Evolutionary conservation across 768 basidiomycete species (phyloP).

Genomic region (Tulasnella sp.): DNA sequence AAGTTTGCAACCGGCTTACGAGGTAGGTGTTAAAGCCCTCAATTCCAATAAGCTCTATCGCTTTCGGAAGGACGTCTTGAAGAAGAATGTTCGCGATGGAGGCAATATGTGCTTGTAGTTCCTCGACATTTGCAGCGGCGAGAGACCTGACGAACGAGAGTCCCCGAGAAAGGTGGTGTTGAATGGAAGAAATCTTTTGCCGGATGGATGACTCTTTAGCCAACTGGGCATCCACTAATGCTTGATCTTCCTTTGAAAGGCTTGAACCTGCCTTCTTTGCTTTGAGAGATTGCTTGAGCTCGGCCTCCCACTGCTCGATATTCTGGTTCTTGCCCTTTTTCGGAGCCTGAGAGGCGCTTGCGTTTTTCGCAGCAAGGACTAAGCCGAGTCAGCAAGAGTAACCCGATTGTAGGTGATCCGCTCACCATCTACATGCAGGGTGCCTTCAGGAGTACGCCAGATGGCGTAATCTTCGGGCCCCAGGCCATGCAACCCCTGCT

Average conservation of each 20-base stretch:
- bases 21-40: conserved; percentile 73
- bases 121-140: conserved; percentile 48
- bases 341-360: conserved; percentile 40
- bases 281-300: conserved; percentile 80
- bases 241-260: conserved; percentile 81
- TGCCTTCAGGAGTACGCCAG: conserved; percentile 83
- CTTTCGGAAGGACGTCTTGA: conserved; percentile 58
- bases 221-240: conserved; percentile 77
- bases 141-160: conserved; percentile 66
- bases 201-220: conserved; percentile 73
- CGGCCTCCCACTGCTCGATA: conserved; percentile 92
- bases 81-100: conserved; percentile 59
- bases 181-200: conserved; percentile 52
- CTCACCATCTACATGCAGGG: conserved; percentile 73
- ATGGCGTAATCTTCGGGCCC: conserved; percentile 73
- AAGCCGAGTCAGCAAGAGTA: conserved; percentile 9
- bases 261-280: conserved; percentile 60
- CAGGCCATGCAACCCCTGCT: conserved; percentile 56
- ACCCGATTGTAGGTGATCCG: not conserved
- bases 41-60: conserved; percentile 58
- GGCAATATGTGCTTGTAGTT: conserved; percentile 57
- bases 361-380: conserved; percentile 64
- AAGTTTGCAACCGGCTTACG: conserved; percentile 45
- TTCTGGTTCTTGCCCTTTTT: conserved; percentile 83
- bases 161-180: conserved; percentile 59